These are phyloP conservation scores for Ammopiptanthus mongolicus DNA, from an alignment of 306 rosid genomes.

Conservation along the genomic window DNA sequence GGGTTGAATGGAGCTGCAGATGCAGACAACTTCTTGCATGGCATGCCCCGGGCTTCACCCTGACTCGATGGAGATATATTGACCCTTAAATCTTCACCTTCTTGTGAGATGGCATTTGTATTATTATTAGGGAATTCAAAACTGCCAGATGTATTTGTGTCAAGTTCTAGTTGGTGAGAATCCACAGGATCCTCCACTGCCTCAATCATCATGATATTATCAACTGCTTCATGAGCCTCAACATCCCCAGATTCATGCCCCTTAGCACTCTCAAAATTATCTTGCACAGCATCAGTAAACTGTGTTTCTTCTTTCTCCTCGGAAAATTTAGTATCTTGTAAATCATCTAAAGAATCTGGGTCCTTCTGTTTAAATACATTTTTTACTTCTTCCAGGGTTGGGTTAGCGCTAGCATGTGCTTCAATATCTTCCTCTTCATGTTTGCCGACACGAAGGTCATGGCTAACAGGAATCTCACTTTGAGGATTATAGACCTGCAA, in stretches of 20 bases:
- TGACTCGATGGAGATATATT: slow-evolving; percentile 29
- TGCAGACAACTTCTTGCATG: slow-evolving; percentile 78
- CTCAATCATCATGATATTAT: slow-evolving; percentile 29
- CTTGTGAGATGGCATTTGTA: slow-evolving; percentile 30
- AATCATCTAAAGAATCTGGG: slow-evolving; percentile 24
- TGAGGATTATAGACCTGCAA: slow-evolving; percentile 52
- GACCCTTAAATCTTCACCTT: slow-evolving; percentile 46
- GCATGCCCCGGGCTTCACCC: slow-evolving; percentile 42
- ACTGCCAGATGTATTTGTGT: slow-evolving; percentile 35
- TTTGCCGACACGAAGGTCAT: slow-evolving; percentile 29
- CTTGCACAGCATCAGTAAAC: slow-evolving; percentile 25
- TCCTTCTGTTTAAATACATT: slow-evolving; percentile 28
- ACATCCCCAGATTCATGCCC: slow-evolving; percentile 29
- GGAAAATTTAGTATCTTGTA: slow-evolving; percentile 28
- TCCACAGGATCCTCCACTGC: slow-evolving; percentile 26
- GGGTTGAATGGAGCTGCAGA: slow-evolving; percentile 90
- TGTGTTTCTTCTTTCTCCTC: slow-evolving; percentile 41
- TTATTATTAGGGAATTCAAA: slow-evolving; percentile 35
- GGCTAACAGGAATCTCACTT: slow-evolving; percentile 27
- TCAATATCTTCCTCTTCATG: slow-evolving; percentile 40
- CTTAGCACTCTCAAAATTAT: slow-evolving; percentile 34
- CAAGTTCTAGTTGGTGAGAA: slow-evolving; percentile 29
- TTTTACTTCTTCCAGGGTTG: slow-evolving; percentile 24
- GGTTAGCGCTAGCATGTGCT: slow-evolving; percentile 31
- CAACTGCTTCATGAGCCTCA: slow-evolving; percentile 40